A percentile compares a stretch with the other conserved stretches of the same genome.
Conservation (phyloP, 176 grass and related monocot genomes). For the Themeda triandra region DNA sequence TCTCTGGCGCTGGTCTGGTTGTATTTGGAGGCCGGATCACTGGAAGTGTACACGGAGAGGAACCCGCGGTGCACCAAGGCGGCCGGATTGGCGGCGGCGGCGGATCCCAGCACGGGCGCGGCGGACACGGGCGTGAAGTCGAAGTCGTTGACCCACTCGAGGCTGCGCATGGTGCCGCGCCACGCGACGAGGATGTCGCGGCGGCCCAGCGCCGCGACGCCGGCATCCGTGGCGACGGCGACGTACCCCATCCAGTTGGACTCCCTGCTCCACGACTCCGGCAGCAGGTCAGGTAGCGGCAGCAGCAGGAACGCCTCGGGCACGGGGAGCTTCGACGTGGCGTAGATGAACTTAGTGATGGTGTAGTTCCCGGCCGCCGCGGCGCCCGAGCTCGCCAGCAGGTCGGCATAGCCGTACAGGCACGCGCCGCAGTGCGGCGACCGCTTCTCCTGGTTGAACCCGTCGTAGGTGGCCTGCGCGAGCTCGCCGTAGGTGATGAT, state of each 20-base stretch:
- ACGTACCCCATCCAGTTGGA: conserved; percentile 94
- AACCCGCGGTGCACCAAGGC: conserved; percentile 63
- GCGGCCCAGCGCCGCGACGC: conserved; percentile 56
- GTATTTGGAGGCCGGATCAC: conserved; percentile 42
- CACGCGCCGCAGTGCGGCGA: conserved; percentile 73
- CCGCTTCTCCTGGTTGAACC: conserved; percentile 59
- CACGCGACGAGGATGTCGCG: conserved; percentile 83
- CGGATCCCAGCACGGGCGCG: conserved; percentile 28
- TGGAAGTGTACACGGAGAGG: conserved; percentile 76
- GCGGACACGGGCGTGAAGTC: conserved; percentile 61
- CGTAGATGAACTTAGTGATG: conserved; percentile 77
- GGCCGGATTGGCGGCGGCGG: background rate
- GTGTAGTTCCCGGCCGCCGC: conserved; percentile 31
- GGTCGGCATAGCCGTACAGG: conserved; percentile 32
- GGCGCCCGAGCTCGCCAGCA: conserved; percentile 25
- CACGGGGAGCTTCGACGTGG: conserved; percentile 49
- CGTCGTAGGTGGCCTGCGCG: conserved; percentile 62
- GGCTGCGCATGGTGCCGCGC: conserved; percentile 59
- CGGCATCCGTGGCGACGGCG: conserved; percentile 78
- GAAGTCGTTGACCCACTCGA: conserved; percentile 77
- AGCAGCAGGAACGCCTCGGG: conserved; percentile 61
- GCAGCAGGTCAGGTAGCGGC: conserved; percentile 20
- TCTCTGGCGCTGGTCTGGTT: conserved; percentile 65
- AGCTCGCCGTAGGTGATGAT: conserved; percentile 79
- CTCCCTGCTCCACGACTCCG: conserved; percentile 49